These are phyloP conservation scores for Thecaphora thlaspeos DNA, from an alignment of 1,284 basidiomycete species.

Conservation along the genomic window DNA sequence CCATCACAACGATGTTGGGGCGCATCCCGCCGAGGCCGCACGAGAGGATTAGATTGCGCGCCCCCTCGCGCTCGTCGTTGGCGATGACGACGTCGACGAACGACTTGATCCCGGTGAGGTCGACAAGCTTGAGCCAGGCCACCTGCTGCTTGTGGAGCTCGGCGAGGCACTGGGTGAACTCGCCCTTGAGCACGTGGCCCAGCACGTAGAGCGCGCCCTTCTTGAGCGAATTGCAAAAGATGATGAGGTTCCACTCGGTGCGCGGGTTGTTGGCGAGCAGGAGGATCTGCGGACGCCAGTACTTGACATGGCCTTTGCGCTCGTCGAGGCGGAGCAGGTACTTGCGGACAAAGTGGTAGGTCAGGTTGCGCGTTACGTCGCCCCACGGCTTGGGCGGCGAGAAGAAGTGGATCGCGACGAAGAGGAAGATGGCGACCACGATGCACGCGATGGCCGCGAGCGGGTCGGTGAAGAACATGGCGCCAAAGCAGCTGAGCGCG, in stretches of 20 bases:
- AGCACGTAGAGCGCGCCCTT: constrained; percentile 56
- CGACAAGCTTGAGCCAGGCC: constrained; percentile 57
- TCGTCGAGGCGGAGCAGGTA: constrained; percentile 56
- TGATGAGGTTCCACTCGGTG: constrained; percentile 57
- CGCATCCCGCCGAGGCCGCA: constrained; percentile 57
- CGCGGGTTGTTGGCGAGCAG: constrained; percentile 55
- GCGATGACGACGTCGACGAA: constrained; percentile 57
- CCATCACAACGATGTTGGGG: constrained; percentile 56
- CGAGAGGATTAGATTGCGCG: constrained; percentile 51
- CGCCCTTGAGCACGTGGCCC: constrained; percentile 56
- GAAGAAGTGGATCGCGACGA: constrained; percentile 52
- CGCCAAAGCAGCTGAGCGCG: constrained; percentile 45
- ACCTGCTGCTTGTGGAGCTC: constrained; percentile 54
- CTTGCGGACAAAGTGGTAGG: constrained; percentile 56
- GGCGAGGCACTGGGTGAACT: constrained; percentile 52
- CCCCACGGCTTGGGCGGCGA: constrained; percentile 57
- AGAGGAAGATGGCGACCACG: constrained; percentile 48
- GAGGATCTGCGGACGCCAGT: constrained; percentile 57
- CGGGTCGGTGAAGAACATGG: constrained; percentile 55
- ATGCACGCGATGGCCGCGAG: constrained; percentile 45
- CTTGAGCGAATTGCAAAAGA: constrained; percentile 58
- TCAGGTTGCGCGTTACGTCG: constrained; percentile 55
- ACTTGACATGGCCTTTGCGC: constrained; percentile 56
- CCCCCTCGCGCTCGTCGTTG: constrained; percentile 53
- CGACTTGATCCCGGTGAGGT: constrained; percentile 52